These are phyloP conservation scores for Thelonectria discophora DNA, from an alignment of 2,329 filamentous ascomycete genomes.

Conservation along the genomic window DNA sequence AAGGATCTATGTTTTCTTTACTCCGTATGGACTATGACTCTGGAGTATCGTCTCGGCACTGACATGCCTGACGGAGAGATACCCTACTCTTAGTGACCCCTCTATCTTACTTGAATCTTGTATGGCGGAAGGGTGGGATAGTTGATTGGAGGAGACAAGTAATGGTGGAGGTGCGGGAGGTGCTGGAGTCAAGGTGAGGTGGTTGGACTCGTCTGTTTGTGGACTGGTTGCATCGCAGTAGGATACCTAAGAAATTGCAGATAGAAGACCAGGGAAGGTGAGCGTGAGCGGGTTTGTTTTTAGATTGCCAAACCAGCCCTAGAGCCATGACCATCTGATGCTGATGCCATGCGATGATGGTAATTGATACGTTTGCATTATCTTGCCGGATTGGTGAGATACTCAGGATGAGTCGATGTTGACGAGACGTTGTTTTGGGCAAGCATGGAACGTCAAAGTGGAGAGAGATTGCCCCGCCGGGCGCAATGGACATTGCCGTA, in stretches of 20 bases:
- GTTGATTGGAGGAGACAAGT: too few species aligned
- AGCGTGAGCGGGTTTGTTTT: too few species aligned
- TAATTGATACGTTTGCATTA: neutral
- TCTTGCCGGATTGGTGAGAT: conserved; percentile 30
- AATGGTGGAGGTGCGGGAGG: too few species aligned
- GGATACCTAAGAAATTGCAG: too few species aligned
- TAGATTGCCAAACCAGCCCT: too few species aligned
- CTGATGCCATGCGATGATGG: neutral
- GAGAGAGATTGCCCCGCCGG: conserved; percentile 8
- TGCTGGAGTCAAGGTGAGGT: too few species aligned
- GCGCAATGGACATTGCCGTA: neutral
- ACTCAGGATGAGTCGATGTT: conserved; percentile 37
- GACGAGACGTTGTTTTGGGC: conserved; percentile 15
- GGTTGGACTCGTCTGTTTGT: too few species aligned
- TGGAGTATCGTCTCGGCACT: conserved; percentile 14
- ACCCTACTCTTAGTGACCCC: too few species aligned
- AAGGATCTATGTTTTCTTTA: conserved; percentile 32
- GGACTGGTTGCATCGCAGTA: too few species aligned
- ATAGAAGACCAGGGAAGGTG: too few species aligned
- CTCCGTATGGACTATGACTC: conserved; percentile 21
- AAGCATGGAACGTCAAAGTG: neutral
- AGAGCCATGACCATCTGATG: neutral
- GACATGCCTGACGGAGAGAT: neutral
- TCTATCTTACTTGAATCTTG: too few species aligned
- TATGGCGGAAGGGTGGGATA: too few species aligned